These are phyloP conservation scores for Zygoascus sp. DNA, from an alignment of 1,139 yeast species.

Conservation along the genomic window DNA sequence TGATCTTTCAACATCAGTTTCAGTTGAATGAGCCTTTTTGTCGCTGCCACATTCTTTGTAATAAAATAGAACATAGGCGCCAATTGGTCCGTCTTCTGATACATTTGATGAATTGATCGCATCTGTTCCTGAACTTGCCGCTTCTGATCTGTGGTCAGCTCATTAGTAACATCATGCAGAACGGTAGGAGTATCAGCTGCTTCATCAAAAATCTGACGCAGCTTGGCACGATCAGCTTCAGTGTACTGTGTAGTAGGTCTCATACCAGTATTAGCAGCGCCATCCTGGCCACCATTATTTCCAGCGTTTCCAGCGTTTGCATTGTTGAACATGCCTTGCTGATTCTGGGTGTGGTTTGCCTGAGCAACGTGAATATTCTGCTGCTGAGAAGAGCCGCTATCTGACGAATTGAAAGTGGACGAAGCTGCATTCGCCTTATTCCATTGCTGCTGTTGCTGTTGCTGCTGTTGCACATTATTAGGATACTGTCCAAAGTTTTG, in stretches of 20 bases:
- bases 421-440: background rate
- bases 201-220: slow-evolving; percentile 62
- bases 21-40: slow-evolving; percentile 71
- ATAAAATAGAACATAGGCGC: slow-evolving; percentile 73
- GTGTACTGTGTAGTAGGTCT: slow-evolving; percentile 26
- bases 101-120: slow-evolving; percentile 56
- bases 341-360: slow-evolving; percentile 14
- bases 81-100: slow-evolving; percentile 66
- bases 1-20: slow-evolving; percentile 75
- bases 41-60: slow-evolving; percentile 69
- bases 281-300: background rate
- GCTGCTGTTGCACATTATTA: slow-evolving; percentile 20
- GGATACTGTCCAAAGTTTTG: background rate
- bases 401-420: background rate
- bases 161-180: slow-evolving; percentile 59
- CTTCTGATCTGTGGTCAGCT: slow-evolving; percentile 60
- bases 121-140: slow-evolving; percentile 56
- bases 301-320: background rate
- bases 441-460: slow-evolving; percentile 18
- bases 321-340: slow-evolving; percentile 4
- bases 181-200: slow-evolving; percentile 63
- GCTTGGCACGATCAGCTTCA: slow-evolving; percentile 49
- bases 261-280: slow-evolving; percentile 2
- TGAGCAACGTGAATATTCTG: slow-evolving; percentile 12
- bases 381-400: slow-evolving; percentile 1